Evolutionary conservation across 306 rosid genomes (phyloP).

Genomic region (Trifolium dubium): DNA sequence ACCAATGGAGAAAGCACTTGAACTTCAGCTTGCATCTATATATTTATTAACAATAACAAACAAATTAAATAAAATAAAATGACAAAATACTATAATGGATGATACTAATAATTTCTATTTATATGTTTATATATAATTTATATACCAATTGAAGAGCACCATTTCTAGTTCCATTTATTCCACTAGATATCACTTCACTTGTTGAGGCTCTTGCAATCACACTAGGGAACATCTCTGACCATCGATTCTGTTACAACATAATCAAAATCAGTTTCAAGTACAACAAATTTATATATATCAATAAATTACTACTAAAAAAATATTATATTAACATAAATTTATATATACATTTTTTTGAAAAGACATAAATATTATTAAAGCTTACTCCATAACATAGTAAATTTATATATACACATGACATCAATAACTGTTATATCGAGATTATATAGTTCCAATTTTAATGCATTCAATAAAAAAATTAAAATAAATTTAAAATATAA

Average conservation of each 20-base stretch:
- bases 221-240: conserved; percentile 90
- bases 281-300: not conserved
- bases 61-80: not conserved
- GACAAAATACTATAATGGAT: too few relatives aligned
- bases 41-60: conserved; percentile 22
- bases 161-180: conserved; percentile 86
- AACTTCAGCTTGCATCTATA: conserved; percentile 81
- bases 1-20: conserved; percentile 93
- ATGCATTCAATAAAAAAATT: too few relatives aligned
- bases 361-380: too few relatives aligned
- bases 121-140: not conserved
- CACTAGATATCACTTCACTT: conserved; percentile 70
- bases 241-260: conserved; percentile 60
- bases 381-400: too few relatives aligned
- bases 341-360: too few relatives aligned
- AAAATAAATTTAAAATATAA: too few relatives aligned
- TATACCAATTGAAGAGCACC: conserved; percentile 82
- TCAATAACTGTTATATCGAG: too few relatives aligned
- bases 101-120: not conserved
- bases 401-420: too few relatives aligned
- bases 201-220: conserved; percentile 82
- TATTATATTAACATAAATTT: not conserved
- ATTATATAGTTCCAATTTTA: too few relatives aligned
- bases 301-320: not conserved
- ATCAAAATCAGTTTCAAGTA: not conserved